phyloP scores from a whole-genome alignment of 2,329 filamentous ascomycete genomes.

The Cercospora sp. region DNA sequence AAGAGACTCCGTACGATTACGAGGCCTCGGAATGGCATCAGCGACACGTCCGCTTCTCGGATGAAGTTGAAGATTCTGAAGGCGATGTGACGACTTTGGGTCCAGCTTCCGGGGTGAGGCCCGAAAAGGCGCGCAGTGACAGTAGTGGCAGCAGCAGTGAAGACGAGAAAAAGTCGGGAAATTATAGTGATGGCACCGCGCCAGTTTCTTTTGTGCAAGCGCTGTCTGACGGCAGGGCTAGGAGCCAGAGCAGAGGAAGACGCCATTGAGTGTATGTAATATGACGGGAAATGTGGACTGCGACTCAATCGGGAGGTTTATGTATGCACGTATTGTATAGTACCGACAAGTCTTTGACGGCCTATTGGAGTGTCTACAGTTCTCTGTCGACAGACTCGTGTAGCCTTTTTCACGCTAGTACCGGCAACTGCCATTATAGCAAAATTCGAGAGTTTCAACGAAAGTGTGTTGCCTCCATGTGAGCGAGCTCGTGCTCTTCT shows the following conservation, averaged over 20 bases:
- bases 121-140: constrained; percentile 19
- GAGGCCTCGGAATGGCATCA: constrained; percentile 39
- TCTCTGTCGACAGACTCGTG: not conserved
- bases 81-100: constrained; percentile 30
- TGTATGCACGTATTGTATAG: not conserved
- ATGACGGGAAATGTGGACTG: not conserved
- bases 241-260: constrained; percentile 10
- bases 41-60: constrained; percentile 33
- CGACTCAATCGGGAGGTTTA: not conserved
- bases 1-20: constrained; percentile 25
- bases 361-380: not conserved
- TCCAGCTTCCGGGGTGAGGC: constrained; percentile 13
- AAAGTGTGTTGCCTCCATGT: not conserved
- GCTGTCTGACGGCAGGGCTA: not conserved
- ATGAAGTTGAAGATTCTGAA: constrained; percentile 33
- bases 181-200: not conserved
- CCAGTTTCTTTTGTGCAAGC: constrained; percentile 10
- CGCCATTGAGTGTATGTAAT: not conserved
- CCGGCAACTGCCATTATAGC: not conserved
- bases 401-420: not conserved
- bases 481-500: not conserved
- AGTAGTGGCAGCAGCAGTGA: constrained; percentile 5
- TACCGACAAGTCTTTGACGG: not conserved
- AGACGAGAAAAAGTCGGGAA: constrained; percentile 9
- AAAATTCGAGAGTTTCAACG: not conserved